These are phyloP conservation scores for Plasmodium berghei DNA, from an alignment of 169 alveolate genomes.

Conservation along the genomic window DNA sequence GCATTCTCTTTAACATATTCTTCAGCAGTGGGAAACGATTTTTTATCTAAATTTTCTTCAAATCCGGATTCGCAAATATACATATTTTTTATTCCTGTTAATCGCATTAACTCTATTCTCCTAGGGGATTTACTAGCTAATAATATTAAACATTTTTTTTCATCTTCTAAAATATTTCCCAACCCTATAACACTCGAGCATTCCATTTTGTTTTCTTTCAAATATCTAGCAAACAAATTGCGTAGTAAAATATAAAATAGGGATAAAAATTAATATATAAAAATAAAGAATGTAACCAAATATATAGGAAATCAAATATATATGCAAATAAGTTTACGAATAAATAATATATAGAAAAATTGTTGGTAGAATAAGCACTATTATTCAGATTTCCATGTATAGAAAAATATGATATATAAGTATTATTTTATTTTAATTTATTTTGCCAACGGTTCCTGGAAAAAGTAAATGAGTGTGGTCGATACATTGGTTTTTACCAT, in stretches of 20 bases:
- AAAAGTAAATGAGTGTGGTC: no score
- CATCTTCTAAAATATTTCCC: conserved; percentile 39
- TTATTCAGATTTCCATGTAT: no score
- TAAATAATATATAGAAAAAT: no score
- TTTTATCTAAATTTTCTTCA: conserved; percentile 83
- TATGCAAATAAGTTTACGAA: background rate
- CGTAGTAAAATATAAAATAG: background rate
- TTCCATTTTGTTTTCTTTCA: conserved; percentile 14
- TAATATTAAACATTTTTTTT: conserved; percentile 45
- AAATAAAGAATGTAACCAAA: background rate
- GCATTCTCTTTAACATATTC: conserved; percentile 84
- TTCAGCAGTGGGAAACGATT: conserved; percentile 74
- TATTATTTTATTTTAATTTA: no score
- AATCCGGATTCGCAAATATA: conserved; percentile 79
- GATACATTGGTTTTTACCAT: no score
- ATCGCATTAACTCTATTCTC: conserved; percentile 57
- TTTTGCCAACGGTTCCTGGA: no score
- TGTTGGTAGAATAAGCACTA: no score
- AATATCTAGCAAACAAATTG: background rate
- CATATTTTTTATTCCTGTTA: conserved; percentile 56
- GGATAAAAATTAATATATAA: background rate
- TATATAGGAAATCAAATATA: background rate
- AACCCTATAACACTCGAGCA: conserved; percentile 42
- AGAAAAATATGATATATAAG: no score
- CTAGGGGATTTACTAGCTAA: conserved; percentile 75